Evolutionary conservation across 2,329 filamentous ascomycete genomes (phyloP), one percentile per base, ranked within the genome.

Genomic region (Ceratocystis smalleyi): DNA sequence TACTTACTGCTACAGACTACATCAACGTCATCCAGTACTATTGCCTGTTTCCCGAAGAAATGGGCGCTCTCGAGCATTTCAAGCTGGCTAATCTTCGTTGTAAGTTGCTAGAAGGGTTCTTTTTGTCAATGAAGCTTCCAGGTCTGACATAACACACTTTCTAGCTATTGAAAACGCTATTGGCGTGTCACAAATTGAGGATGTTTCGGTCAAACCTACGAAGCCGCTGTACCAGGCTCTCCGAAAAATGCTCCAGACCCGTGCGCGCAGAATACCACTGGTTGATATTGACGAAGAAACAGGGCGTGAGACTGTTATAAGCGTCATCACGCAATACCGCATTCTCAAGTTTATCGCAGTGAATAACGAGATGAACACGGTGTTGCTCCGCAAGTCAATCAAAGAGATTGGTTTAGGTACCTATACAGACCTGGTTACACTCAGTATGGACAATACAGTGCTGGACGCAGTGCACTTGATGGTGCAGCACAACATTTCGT

Each of bases 11-110:
- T 68, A 95, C 91, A 67, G 94, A 99, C 76, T 99, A 94, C 74
- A 95, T 99, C 77, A 99, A 99, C 72, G 87, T 99, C 65, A 95
- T 99, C 49, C 92, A 97, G 74, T 99, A 99, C 76, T 97, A 99
- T 78, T 96, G 91, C 80, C 91, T 97, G 75, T 95, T 94, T 70
- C 94, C 92, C 1, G 89, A 95, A 69, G 88, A 91, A 66, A 82
- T 97, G 67, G 84, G 86, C 69, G 86, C 92, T 72, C 88, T 99
- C 70, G 94, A 97, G 69, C 89, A 96, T 74, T 96, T 99, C 74
- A 86, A 90, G 59, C 77, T 99, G 67, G 92, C 89, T 76, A 96
- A 90, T 72, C 81, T 99, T 66, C 83, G 92, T 82, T 89, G 91
- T 95, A 78, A 66, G 78, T 70, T 15, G 45, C 45, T 27, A 15